Conservation (phyloP, 2,329 filamentous ascomycete species). For the Fusarium sp. region DNA sequence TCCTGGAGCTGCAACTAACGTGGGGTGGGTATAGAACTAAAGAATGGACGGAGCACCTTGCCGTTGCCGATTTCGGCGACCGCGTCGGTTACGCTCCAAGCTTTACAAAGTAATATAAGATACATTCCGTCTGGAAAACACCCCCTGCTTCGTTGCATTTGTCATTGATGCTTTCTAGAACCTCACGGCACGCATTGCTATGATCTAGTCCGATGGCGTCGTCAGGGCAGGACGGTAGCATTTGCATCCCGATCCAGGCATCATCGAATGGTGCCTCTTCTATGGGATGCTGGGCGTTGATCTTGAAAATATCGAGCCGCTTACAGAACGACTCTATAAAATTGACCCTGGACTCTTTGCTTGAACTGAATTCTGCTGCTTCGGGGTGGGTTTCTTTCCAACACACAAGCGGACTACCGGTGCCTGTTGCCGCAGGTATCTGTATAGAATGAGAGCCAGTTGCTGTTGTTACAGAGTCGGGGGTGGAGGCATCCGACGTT, state of each 20-base stretch:
- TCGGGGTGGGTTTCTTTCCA: constrained; percentile 2
- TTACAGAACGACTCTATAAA: constrained; percentile 3
- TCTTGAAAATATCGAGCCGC: neutral
- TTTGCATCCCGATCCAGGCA: neutral
- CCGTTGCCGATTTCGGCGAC: neutral
- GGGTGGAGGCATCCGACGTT: neutral
- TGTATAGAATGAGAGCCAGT: neutral
- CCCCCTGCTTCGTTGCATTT: constrained; percentile 1
- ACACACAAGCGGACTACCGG: neutral
- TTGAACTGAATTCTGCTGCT: neutral
- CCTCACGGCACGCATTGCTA: neutral
- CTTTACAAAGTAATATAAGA: constrained; percentile 1
- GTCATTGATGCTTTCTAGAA: constrained; percentile 1
- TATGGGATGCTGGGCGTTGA: neutral
- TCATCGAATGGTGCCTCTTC: neutral
- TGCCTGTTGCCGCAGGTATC: neutral
- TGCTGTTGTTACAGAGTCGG: neutral
- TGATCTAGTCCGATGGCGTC: neutral
- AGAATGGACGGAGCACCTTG: neutral
- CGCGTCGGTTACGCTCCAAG: neutral
- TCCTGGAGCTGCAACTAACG: neutral
- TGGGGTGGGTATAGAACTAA: neutral
- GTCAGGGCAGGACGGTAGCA: neutral
- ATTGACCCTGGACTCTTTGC: neutral
- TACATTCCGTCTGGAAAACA: neutral